Percentiles rank a stretch among this genome's conserved stretches.
Evolutionary conservation across 192 early-diverging fungal genomes (phyloP).

Genomic region (Dispira parvispora): DNA sequence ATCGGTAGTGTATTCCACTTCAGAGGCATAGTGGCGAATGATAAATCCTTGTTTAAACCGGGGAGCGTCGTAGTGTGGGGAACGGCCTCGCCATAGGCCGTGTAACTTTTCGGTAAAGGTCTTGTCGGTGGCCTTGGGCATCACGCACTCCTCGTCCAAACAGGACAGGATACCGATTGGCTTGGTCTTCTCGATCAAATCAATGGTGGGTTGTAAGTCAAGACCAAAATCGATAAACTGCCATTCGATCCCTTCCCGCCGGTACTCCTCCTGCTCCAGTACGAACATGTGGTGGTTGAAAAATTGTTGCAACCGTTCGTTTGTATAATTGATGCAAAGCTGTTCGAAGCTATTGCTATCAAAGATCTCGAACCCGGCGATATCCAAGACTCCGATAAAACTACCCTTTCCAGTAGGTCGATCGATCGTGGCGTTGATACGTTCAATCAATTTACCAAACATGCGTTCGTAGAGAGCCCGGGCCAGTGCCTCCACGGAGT

Average conservation of each 20-base stretch:
- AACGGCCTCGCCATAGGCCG: slow-evolving; percentile 63
- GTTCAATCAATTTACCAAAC: slow-evolving; percentile 79
- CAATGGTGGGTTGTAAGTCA: slow-evolving; percentile 94
- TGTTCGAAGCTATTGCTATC: slow-evolving; percentile 97
- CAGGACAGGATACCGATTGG: slow-evolving; percentile 92
- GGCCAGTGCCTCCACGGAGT: slow-evolving; percentile 81
- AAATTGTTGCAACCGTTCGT: slow-evolving; percentile 97
- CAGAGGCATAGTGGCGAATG: slow-evolving; percentile 86
- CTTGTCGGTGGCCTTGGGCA: slow-evolving; percentile 87
- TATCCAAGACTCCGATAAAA: slow-evolving; percentile 97
- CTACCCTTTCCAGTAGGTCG: slow-evolving; percentile 49
- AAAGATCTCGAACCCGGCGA: slow-evolving; percentile 98
- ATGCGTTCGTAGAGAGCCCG: slow-evolving; percentile 88
- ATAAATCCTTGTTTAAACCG: slow-evolving; percentile 81
- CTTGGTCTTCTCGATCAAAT: slow-evolving; percentile 93
- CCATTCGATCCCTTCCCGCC: slow-evolving; percentile 94
- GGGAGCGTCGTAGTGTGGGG: slow-evolving; percentile 71
- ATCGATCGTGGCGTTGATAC: slow-evolving; percentile 68
- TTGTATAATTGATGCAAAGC: slow-evolving; percentile 98
- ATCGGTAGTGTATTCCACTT: slow-evolving; percentile 77
- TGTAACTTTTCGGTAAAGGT: slow-evolving; percentile 88
- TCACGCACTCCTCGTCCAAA: slow-evolving; percentile 97
- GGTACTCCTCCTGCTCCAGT: slow-evolving; percentile 96
- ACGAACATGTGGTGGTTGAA: slow-evolving; percentile 99
- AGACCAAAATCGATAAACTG: slow-evolving; percentile 95